Evolutionary conservation across 2,329 filamentous ascomycete species (phyloP), one percentile per base, ranked within the genome.

Genomic region (Fusarium pseudocircinatum): DNA sequence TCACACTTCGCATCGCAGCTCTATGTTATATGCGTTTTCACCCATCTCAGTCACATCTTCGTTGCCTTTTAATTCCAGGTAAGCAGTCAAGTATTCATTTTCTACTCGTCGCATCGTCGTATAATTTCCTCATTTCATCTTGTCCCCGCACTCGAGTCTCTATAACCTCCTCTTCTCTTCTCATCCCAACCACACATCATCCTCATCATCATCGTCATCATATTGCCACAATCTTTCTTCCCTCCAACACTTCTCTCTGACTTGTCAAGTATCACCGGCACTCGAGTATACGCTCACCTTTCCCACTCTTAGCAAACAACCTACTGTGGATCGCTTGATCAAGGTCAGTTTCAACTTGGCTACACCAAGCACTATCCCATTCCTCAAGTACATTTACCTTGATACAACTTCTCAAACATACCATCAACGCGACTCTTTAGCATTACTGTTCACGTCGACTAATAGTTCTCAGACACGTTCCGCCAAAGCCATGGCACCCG

Each of bases 401-500:
- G 26, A 50, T 58, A 36, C 34, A 10, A 30, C 32, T 22, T 50
- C 22, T 14, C 40, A 34, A n/a, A 7, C 8, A 28, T 13, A 10
- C 16, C 16, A 30, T 40, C 24, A n/a, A 37, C 16, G 18, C 28
- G 40, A 16, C 36, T 26, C 46, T 42, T 58, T 18, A 47, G n/a
- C 63, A 13, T 64, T 32, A 22, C n/a, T 57, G 12, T 37, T 32
- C 16, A 24, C 20, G 12, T 26, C 32, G 18, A n/a, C 42, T 43
- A 47, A 28, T 15, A 24, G 18, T 26, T 30, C 24, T 52, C 53
- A 44, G n/a, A 28, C 50, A 53, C 36, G 58, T 40, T 26, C 36
- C 43, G 30, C 49, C 28, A 12, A 42, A 58, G 72, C 8, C 18
- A 89, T 89, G 87, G 82, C 87, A 8, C 79, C 84, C 7, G 54